Evolutionary conservation across 2,329 filamentous ascomycete genomes (phyloP).

Genomic region (Gnomoniopsis smithogilvyi): DNA sequence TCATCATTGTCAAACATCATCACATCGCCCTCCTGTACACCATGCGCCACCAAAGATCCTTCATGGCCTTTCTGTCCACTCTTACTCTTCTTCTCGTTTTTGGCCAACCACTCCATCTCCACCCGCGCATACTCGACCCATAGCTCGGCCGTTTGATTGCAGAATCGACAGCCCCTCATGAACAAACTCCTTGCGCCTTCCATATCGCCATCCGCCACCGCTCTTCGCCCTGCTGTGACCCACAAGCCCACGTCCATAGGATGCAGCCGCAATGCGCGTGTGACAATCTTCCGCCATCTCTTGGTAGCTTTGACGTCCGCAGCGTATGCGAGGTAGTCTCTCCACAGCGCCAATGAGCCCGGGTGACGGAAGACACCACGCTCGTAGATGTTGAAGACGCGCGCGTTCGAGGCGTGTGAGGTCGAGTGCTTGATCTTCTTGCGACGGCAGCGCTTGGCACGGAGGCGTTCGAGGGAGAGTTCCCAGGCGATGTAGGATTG

Average conservation of each 20-base stretch:
- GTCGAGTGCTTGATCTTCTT: conserved; percentile 70
- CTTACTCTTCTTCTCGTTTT: conserved; percentile 73
- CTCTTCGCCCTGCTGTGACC: conserved; percentile 76
- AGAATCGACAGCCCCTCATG: conserved; percentile 87
- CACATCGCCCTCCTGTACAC: conserved; percentile 41
- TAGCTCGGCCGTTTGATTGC: conserved; percentile 66
- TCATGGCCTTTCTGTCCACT: conserved; percentile 48
- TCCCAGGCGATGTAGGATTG: conserved; percentile 77
- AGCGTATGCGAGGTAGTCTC: conserved; percentile 83
- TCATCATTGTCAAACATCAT: conserved; percentile 44
- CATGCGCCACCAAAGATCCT: conserved; percentile 25
- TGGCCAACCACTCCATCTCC: conserved; percentile 89
- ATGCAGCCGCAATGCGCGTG: conserved; percentile 75
- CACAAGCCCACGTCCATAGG: conserved; percentile 81
- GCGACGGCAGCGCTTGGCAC: conserved; percentile 77
- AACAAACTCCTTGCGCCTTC: conserved; percentile 79
- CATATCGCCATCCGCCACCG: conserved; percentile 84
- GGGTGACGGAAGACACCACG: conserved; percentile 81
- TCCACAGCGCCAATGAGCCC: conserved; percentile 79
- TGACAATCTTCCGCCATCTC: conserved; percentile 62
- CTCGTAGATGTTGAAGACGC: conserved; percentile 87
- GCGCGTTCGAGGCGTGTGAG: conserved; percentile 70
- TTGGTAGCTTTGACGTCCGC: conserved; percentile 64
- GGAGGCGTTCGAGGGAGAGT: conserved; percentile 67
- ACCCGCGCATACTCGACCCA: conserved; percentile 90